Conservation (phyloP, 2,329 filamentous ascomycete species). For the Coniochaeta ligniaria region DNA sequence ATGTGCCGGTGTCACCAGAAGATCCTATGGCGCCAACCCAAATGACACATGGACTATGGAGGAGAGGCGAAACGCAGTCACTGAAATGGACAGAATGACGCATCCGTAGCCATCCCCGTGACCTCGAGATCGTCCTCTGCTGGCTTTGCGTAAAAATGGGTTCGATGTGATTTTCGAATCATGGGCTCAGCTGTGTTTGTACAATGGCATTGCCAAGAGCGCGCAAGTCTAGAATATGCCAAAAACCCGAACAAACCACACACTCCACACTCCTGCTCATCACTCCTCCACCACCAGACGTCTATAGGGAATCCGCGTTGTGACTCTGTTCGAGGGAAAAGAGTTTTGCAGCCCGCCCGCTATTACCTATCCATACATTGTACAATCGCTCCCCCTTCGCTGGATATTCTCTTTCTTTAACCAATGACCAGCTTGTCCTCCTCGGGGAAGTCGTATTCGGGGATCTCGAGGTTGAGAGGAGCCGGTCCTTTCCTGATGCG, state of each 20-base stretch:
- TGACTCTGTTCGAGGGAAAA: constrained; percentile 3
- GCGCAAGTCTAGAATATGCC: constrained; percentile 12
- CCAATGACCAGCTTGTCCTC: constrained; percentile 87
- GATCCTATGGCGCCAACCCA: background rate
- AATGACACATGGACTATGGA: background rate
- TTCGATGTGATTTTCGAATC: background rate
- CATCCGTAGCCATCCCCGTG: background rate
- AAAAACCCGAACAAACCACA: background rate
- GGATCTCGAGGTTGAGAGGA: constrained; percentile 95
- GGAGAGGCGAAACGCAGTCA: no score
- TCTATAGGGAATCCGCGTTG: constrained; percentile 6
- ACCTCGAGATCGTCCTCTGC: background rate
- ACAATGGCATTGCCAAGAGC: constrained; percentile 12
- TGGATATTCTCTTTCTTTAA: constrained; percentile 43
- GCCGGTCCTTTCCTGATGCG: constrained; percentile 96
- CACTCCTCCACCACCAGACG: background rate
- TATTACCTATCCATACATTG: constrained; percentile 6
- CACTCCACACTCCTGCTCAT: background rate
- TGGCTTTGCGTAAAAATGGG: background rate
- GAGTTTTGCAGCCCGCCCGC: background rate
- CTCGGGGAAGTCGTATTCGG: constrained; percentile 85
- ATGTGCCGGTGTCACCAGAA: background rate
- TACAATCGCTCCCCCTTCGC: constrained; percentile 4
- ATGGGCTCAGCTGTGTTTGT: constrained; percentile 12
- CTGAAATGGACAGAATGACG: background rate